These are phyloP conservation scores for Citrus unshiu DNA, from an alignment of 345 rosid genomes.

Conservation along the genomic window DNA sequence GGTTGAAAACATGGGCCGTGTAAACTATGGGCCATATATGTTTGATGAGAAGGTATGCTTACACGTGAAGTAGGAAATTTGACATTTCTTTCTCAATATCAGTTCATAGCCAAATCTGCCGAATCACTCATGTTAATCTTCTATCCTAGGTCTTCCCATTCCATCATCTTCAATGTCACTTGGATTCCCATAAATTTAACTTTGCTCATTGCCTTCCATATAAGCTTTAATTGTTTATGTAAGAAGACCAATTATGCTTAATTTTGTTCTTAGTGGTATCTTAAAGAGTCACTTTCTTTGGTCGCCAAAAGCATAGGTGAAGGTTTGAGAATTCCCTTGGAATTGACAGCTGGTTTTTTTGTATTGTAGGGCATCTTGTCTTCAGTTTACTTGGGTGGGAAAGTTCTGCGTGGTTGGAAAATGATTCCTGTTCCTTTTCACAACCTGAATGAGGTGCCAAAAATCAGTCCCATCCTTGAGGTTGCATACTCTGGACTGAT, in stretches of 20 bases:
- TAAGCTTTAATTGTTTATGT: background rate
- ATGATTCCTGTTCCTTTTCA: constrained; percentile 73
- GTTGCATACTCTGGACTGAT: constrained; percentile 21
- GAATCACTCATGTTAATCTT: too few relatives aligned
- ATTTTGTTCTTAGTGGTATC: background rate
- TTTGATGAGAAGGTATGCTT: constrained; percentile 76
- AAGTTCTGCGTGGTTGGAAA: constrained; percentile 68
- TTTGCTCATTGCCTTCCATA: background rate
- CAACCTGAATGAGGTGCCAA: constrained; percentile 54
- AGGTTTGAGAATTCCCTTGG: background rate
- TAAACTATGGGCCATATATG: constrained; percentile 72
- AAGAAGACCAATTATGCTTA: background rate
- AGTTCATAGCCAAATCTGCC: background rate
- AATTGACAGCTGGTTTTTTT: background rate
- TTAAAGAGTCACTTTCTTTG: background rate
- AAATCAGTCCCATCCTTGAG: constrained; percentile 34
- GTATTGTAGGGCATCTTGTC: constrained; percentile 72
- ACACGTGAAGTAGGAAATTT: background rate
- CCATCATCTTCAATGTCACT: background rate
- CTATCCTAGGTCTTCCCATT: too few relatives aligned
- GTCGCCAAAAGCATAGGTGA: background rate
- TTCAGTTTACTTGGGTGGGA: constrained; percentile 61
- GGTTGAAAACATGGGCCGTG: constrained; percentile 97
- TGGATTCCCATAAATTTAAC: background rate
- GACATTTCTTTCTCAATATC: background rate